Evolutionary conservation across 225 moss, liverwort and hornwort species (phyloP).

Genomic region (Straminergon stramineum): DNA sequence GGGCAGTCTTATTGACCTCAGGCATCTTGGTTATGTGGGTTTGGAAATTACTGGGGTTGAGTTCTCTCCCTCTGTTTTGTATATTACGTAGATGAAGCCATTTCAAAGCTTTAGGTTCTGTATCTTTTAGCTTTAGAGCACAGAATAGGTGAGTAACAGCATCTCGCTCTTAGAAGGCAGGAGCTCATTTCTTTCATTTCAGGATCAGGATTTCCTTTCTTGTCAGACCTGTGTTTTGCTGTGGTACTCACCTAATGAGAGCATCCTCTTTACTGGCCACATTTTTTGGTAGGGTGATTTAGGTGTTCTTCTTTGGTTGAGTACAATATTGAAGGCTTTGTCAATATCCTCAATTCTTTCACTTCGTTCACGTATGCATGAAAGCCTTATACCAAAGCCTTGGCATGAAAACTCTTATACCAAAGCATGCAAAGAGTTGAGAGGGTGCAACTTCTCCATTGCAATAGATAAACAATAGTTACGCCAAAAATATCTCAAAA

Average conservation of each 20-base stretch:
- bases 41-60: conserved; percentile 2
- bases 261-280: neutral
- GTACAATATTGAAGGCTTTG: neutral
- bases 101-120: neutral
- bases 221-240: neutral
- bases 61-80: conserved; percentile 13
- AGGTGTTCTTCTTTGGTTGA: neutral
- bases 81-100: conserved; percentile 6
- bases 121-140: neutral
- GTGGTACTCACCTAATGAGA: neutral
- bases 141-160: neutral
- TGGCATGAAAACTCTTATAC: too few relatives aligned
- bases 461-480: neutral
- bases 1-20: neutral
- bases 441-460: neutral
- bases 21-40: neutral
- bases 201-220: neutral
- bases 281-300: neutral
- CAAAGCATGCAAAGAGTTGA: neutral
- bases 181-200: neutral
- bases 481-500: neutral
- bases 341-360: neutral
- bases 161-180: neutral
- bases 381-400: neutral
- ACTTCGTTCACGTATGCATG: neutral